Evolutionary conservation across 768 basidiomycete species (phyloP).

Genomic region (Boletus rex-veris): DNA sequence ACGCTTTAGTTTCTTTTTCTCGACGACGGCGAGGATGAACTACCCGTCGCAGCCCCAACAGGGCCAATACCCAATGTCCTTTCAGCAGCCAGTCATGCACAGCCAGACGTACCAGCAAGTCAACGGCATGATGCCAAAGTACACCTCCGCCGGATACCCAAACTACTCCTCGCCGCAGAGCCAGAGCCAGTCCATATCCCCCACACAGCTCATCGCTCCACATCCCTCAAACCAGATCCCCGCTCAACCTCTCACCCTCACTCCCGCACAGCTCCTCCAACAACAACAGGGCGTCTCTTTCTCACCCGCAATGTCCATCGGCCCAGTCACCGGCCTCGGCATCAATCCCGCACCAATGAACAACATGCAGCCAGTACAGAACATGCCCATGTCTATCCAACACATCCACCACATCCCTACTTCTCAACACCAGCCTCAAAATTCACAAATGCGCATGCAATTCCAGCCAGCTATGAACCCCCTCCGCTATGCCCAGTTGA

Average conservation of each 20-base stretch:
- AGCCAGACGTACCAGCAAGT: constrained; percentile 15
- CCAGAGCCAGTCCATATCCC: constrained; percentile 23
- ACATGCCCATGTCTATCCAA: constrained; percentile 15
- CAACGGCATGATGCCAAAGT: constrained; percentile 13
- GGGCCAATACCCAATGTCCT: constrained; percentile 26
- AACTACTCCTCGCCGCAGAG: constrained; percentile 5
- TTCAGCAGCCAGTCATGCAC: constrained; percentile 19
- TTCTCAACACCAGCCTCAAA: constrained; percentile 19
- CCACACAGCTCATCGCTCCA: constrained; percentile 25
- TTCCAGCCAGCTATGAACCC: constrained; percentile 15
- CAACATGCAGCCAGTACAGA: constrained; percentile 12
- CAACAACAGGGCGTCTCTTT: constrained; percentile 30
- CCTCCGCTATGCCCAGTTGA: constrained; percentile 29
- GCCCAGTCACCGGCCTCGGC: background rate
- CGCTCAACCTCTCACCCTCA: constrained; percentile 27
- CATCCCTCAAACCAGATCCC: constrained; percentile 10
- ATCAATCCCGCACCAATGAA: background rate
- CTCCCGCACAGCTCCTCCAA: constrained; percentile 35
- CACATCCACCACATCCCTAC: constrained; percentile 19
- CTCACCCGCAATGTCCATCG: constrained; percentile 4
- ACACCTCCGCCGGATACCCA: constrained; percentile 16
- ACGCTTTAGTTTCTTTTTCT: background rate
- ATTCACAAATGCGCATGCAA: constrained; percentile 21
- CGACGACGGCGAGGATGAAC: constrained; percentile 23
- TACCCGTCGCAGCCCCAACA: constrained; percentile 21